phyloP scores from a whole-genome alignment of 1,284 basidiomycete genomes.

The Ustilago trichophora region DNA sequence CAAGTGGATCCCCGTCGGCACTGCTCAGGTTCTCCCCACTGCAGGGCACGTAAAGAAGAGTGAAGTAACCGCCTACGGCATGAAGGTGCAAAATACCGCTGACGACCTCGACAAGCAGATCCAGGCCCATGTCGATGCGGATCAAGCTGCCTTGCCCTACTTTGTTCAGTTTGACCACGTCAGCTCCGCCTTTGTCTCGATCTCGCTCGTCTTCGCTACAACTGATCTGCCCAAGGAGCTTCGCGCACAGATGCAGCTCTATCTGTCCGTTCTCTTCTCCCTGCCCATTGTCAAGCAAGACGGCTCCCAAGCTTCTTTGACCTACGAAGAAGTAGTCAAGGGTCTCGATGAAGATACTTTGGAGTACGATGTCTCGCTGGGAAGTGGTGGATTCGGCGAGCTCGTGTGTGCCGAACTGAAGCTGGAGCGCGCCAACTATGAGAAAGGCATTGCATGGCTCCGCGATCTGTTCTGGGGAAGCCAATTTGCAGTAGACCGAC shows the following conservation, averaged over 20 bases:
- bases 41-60: background rate
- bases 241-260: slow-evolving; percentile 77
- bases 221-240: slow-evolving; percentile 56
- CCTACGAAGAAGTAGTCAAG: slow-evolving; percentile 90
- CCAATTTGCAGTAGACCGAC: slow-evolving; percentile 84
- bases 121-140: slow-evolving; percentile 76
- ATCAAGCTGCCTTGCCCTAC: slow-evolving; percentile 79
- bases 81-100: slow-evolving; percentile 45
- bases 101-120: slow-evolving; percentile 67
- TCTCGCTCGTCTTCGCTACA: slow-evolving; percentile 78
- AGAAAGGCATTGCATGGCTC: slow-evolving; percentile 84
- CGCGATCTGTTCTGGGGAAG: slow-evolving; percentile 85
- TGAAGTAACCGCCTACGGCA: slow-evolving; percentile 18
- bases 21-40: slow-evolving; percentile 59
- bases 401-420: slow-evolving; percentile 77
- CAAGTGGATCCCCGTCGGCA: slow-evolving; percentile 93
- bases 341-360: slow-evolving; percentile 91
- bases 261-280: slow-evolving; percentile 87
- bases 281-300: slow-evolving; percentile 79
- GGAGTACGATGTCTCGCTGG: slow-evolving; percentile 80
- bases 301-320: slow-evolving; percentile 73
- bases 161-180: slow-evolving; percentile 82
- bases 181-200: slow-evolving; percentile 82
- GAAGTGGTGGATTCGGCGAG: slow-evolving; percentile 75
- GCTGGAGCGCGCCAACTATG: slow-evolving; percentile 83